phyloP scores from a whole-genome alignment of 352 stramenopile species.

The Phytophthora pluvialis region DNA sequence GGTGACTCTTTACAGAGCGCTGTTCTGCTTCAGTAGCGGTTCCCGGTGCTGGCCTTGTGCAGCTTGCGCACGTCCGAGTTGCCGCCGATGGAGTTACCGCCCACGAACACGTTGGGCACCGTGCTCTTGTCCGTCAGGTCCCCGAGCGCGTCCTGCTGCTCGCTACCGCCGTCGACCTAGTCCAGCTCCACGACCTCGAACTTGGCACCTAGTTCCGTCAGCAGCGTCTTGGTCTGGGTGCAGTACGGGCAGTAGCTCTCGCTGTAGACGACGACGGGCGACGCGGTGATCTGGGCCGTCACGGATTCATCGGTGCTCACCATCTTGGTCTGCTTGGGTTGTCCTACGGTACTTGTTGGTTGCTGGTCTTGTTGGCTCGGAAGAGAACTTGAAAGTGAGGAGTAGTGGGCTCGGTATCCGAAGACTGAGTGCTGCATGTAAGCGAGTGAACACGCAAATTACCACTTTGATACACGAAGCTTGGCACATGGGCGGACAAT shows the following conservation, averaged over 20 bases:
- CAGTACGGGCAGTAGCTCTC: slow-evolving; percentile 97
- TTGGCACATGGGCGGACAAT: too few relatives aligned
- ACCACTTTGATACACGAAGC: too few relatives aligned
- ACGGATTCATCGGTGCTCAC: slow-evolving; percentile 68
- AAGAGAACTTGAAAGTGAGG: slow-evolving; percentile 21
- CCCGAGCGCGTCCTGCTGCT: slow-evolving; percentile 68
- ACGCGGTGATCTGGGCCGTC: slow-evolving; percentile 56
- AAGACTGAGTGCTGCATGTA: too few relatives aligned
- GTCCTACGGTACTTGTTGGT: too few relatives aligned
- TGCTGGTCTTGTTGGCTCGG: slow-evolving; percentile 9
- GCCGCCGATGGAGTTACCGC: slow-evolving; percentile 93
- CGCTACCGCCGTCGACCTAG: slow-evolving; percentile 51
- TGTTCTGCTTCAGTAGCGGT: slow-evolving; percentile 83
- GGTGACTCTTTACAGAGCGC: slow-evolving; percentile 45
- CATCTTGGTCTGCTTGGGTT: slow-evolving; percentile 40
- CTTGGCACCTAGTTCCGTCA: slow-evolving; percentile 57
- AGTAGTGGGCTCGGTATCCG: too few relatives aligned
- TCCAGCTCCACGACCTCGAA: slow-evolving; percentile 75
- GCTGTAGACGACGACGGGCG: slow-evolving; percentile 87
- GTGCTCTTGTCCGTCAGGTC: slow-evolving; percentile 90
- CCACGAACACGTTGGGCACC: slow-evolving; percentile 98
- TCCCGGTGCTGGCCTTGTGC: slow-evolving; percentile 84
- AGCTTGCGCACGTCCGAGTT: slow-evolving; percentile 94
- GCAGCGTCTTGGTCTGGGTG: slow-evolving; percentile 69
- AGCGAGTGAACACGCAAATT: too few relatives aligned